phyloP scores from a whole-genome alignment of 1,139 yeast species.

The Pneumocystis canis region DNA sequence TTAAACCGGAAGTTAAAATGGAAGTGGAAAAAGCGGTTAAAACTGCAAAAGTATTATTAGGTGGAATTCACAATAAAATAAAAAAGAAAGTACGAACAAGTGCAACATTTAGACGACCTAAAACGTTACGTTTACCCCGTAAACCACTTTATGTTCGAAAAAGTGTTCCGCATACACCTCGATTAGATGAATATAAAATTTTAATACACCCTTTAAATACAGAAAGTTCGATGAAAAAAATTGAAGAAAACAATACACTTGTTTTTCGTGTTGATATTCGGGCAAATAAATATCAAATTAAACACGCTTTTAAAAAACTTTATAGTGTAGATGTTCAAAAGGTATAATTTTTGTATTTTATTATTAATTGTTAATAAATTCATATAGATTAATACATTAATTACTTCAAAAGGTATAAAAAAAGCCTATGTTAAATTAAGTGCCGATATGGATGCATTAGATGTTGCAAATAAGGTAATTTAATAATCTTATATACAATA shows the following conservation, averaged over 20 bases:
- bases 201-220: conserved; percentile 92
- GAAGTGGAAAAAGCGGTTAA: conserved; percentile 61
- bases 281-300: conserved; percentile 97
- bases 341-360: conserved; percentile 72
- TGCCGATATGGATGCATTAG: conserved; percentile 99
- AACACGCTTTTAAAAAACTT: conserved; percentile 94
- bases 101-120: conserved; percentile 94
- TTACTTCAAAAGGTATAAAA: conserved; percentile 91
- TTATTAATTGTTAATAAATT: conserved; percentile 13
- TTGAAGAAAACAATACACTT: conserved; percentile 97
- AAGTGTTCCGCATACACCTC: conserved; percentile 93
- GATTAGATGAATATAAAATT: conserved; percentile 92
- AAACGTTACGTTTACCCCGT: conserved; percentile 88
- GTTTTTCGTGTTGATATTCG: conserved; percentile 95
- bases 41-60: conserved; percentile 98
- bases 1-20: background rate
- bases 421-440: conserved; percentile 99
- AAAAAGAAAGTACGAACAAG: conserved; percentile 86
- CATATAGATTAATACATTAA: background rate
- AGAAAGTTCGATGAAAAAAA: conserved; percentile 98
- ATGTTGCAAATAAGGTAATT: conserved; percentile 76
- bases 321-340: conserved; percentile 89
- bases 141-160: conserved; percentile 90
- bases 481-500: conserved; percentile 13
- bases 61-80: conserved; percentile 91